phyloP scores from a whole-genome alignment of 805 yeast genomes.

The Wickerhamomyces tratensis region DNA sequence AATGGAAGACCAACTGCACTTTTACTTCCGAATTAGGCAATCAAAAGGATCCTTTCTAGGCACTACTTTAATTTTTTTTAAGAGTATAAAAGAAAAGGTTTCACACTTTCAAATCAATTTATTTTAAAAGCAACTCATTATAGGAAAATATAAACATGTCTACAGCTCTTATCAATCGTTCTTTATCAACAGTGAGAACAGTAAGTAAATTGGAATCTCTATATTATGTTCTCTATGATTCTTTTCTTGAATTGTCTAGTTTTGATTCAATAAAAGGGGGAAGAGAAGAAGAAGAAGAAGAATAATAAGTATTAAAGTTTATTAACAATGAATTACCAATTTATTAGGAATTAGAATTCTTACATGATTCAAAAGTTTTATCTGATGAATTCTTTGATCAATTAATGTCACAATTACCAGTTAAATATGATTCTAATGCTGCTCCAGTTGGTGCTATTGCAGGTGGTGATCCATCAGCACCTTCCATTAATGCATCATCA shows the following conservation, averaged over 20 bases:
- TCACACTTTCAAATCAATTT: neutral
- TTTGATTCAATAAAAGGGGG: too few species aligned
- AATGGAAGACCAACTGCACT: slow-evolving; percentile 14
- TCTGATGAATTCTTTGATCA: slow-evolving; percentile 43
- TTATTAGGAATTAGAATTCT: slow-evolving; percentile 60
- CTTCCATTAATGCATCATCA: slow-evolving; percentile 7
- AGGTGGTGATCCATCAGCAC: slow-evolving; percentile 3
- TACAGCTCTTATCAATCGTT: slow-evolving; percentile 62
- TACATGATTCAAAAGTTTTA: slow-evolving; percentile 66
- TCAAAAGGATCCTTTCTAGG: neutral
- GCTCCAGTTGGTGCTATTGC: slow-evolving; percentile 30
- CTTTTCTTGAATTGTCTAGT: too few species aligned
- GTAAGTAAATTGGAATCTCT: slow-evolving; percentile 2
- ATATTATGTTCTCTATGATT: too few species aligned
- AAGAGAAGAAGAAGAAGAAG: too few species aligned
- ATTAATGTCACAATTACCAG: slow-evolving; percentile 44
- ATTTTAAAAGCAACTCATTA: slow-evolving; percentile 1
- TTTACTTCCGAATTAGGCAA: slow-evolving; percentile 1
- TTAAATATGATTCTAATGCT: slow-evolving; percentile 41
- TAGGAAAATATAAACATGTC: slow-evolving; percentile 24
- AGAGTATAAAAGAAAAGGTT: slow-evolving; percentile 2
- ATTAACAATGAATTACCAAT: neutral
- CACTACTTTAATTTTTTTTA: neutral
- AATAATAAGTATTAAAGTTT: neutral
- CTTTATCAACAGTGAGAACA: slow-evolving; percentile 63